A percentile compares a stretch with the other conserved stretches of the same genome.
Evolutionary conservation across 2,329 filamentous ascomycete species (phyloP).

Genomic region (Aspergillus sp.): DNA sequence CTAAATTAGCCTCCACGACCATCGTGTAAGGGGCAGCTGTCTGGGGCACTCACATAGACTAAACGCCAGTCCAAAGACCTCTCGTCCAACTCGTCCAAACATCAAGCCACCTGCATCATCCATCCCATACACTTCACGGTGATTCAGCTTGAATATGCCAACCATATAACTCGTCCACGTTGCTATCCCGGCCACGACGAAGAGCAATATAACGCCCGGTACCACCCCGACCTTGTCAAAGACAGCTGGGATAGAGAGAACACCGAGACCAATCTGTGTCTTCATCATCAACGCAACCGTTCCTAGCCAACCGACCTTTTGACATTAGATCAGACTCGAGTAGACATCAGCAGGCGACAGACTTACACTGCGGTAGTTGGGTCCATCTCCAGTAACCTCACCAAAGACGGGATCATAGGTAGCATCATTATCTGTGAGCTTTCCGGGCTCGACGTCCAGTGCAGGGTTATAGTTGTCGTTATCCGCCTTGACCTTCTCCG

Average conservation of each 20-base stretch:
- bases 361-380: constrained; percentile 32
- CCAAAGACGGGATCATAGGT: constrained; percentile 36
- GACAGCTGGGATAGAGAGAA: constrained; percentile 49
- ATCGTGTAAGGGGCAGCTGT: not conserved
- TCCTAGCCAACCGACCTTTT: constrained; percentile 44
- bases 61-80: constrained; percentile 39
- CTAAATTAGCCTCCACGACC: too few relatives aligned
- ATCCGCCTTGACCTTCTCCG: too few relatives aligned
- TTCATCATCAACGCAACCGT: constrained; percentile 48
- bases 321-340: too few relatives aligned
- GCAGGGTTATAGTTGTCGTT: too few relatives aligned
- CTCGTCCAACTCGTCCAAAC: constrained; percentile 54
- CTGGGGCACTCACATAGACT: constrained; percentile 15
- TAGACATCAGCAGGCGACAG: not conserved
- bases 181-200: constrained; percentile 42
- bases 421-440: too few relatives aligned
- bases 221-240: constrained; percentile 49
- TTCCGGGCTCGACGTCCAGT: too few relatives aligned
- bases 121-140: constrained; percentile 58
- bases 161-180: constrained; percentile 53
- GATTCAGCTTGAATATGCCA: constrained; percentile 53
- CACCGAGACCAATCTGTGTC: constrained; percentile 45
- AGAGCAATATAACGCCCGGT: constrained; percentile 48
- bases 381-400: constrained; percentile 32
- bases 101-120: constrained; percentile 56